A percentile compares a stretch with the other conserved stretches of the same genome.
phyloP scores from a whole-genome alignment of 192 early-diverging fungal species.

The Dissophora ornata region DNA sequence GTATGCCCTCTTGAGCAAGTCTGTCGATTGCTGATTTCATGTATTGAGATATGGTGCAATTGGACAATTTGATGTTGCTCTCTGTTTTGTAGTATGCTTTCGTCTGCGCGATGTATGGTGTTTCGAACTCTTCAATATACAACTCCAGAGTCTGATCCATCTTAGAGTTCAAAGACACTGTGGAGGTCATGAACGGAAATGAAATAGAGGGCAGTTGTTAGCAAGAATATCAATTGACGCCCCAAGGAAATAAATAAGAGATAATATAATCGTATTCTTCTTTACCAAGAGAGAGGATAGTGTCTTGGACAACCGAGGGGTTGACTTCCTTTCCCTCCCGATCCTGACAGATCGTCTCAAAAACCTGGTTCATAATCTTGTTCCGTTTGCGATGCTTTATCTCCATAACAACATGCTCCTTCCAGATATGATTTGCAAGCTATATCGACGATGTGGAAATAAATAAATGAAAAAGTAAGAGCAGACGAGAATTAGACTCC shows the following conservation, averaged over 20 bases:
- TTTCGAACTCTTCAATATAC: slow-evolving; percentile 86
- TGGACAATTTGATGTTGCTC: slow-evolving; percentile 66
- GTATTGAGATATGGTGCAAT: slow-evolving; percentile 71
- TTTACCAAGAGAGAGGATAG: slow-evolving; percentile 72
- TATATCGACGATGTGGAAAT: slow-evolving; percentile 18
- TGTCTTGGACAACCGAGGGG: slow-evolving; percentile 60
- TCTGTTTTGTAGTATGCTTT: slow-evolving; percentile 77
- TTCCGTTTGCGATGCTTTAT: slow-evolving; percentile 71
- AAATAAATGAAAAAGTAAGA: not conserved
- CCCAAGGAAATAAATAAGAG: not conserved
- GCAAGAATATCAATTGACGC: not conserved
- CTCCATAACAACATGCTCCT: slow-evolving; percentile 68
- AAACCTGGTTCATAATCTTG: slow-evolving; percentile 73
- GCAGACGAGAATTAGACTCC: not conserved
- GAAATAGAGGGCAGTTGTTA: not conserved
- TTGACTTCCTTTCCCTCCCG: slow-evolving; percentile 73
- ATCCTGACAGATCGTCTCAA: slow-evolving; percentile 74
- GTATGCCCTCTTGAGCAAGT: slow-evolving; percentile 70
- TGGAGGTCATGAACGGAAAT: not conserved
- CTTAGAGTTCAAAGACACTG: slow-evolving; percentile 71
- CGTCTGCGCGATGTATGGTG: slow-evolving; percentile 73
- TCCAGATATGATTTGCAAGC: slow-evolving; percentile 83
- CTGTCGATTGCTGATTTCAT: slow-evolving; percentile 71
- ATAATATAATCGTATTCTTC: not conserved
- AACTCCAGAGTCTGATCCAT: slow-evolving; percentile 73